Evolutionary conservation across 129 eudicot genomes (phyloP).

Genomic region (Kitagawia praeruptora): DNA sequence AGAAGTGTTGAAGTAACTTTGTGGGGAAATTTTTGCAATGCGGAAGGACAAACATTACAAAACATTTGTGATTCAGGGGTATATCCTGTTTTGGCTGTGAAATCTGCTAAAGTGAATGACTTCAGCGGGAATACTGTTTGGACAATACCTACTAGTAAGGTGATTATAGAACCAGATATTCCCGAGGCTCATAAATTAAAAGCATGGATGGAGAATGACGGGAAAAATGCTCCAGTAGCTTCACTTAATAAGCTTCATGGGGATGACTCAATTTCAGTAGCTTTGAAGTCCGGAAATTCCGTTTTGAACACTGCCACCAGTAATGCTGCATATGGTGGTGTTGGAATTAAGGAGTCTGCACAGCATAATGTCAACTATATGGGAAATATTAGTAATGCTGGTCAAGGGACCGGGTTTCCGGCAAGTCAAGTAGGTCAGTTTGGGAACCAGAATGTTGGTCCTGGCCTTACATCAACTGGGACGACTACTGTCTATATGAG

Average conservation of each 20-base stretch:
- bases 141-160: conserved; percentile 55
- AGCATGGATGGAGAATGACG: conserved; percentile 63
- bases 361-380: conserved; percentile 19
- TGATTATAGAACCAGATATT: conserved; percentile 71
- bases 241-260: conserved; percentile 26
- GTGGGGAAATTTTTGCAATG: conserved; percentile 86
- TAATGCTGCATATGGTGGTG: conserved; percentile 23
- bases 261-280: conserved; percentile 25
- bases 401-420: conserved; percentile 20
- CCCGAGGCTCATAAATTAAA: conserved; percentile 64
- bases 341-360: conserved; percentile 18
- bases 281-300: conserved; percentile 24
- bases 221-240: conserved; percentile 44
- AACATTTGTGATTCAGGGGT: conserved; percentile 53
- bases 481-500: conserved; percentile 25
- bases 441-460: conserved; percentile 41
- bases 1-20: conserved; percentile 70
- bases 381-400: conserved; percentile 14
- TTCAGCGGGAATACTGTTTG: conserved; percentile 72
- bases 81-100: conserved; percentile 71
- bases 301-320: conserved; percentile 18
- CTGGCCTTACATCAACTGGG: conserved; percentile 28
- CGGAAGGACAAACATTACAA: conserved; percentile 71
- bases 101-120: conserved; percentile 59
- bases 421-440: conserved; percentile 29